A percentile compares a stretch with the other conserved stretches of the same genome.
Conservation (phyloP, 2,329 filamentous ascomycete genomes). For the Sporothrix brunneoviolacea region DNA sequence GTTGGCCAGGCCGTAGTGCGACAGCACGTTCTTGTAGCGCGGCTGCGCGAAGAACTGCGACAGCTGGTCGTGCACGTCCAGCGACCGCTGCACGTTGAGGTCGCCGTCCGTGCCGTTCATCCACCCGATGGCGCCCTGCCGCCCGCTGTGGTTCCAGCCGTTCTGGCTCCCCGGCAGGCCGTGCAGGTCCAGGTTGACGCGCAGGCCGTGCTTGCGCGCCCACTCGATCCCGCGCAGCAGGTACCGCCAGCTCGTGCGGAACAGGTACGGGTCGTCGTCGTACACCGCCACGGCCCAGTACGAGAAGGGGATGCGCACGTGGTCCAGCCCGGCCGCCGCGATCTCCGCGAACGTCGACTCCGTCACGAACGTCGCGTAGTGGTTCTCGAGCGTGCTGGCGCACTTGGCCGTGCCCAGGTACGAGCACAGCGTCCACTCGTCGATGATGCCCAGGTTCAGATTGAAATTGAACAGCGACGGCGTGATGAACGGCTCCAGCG, state of each 20-base stretch:
- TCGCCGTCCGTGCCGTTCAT: constrained; percentile 81
- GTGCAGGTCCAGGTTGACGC: constrained; percentile 89
- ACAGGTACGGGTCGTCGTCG: constrained; percentile 78
- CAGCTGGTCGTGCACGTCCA: constrained; percentile 81
- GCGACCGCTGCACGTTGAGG: constrained; percentile 69
- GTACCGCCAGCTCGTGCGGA: constrained; percentile 86
- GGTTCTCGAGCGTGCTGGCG: constrained; percentile 68
- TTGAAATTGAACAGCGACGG: constrained; percentile 79
- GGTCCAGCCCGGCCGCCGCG: constrained; percentile 79
- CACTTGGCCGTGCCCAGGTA: constrained; percentile 62
- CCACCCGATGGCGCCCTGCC: constrained; percentile 76
- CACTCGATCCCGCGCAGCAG: constrained; percentile 89
- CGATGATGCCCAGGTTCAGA: constrained; percentile 59
- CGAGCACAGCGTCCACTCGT: constrained; percentile 75
- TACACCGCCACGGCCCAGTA: constrained; percentile 93
- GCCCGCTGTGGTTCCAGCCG: constrained; percentile 94
- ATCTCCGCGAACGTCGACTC: constrained; percentile 82
- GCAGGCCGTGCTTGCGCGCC: constrained; percentile 82
- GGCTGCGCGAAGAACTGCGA: constrained; percentile 90
- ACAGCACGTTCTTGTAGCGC: constrained; percentile 84
- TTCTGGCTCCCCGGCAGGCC: constrained; percentile 91
- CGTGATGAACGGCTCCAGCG: constrained; percentile 89
- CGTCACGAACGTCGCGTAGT: constrained; percentile 84
- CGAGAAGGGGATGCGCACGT: constrained; percentile 90
- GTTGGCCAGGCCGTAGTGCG: constrained; percentile 91